phyloP scores from a whole-genome alignment of 228 moss, liverwort and hornwort genomes.

The Sphagnum fallax region DNA sequence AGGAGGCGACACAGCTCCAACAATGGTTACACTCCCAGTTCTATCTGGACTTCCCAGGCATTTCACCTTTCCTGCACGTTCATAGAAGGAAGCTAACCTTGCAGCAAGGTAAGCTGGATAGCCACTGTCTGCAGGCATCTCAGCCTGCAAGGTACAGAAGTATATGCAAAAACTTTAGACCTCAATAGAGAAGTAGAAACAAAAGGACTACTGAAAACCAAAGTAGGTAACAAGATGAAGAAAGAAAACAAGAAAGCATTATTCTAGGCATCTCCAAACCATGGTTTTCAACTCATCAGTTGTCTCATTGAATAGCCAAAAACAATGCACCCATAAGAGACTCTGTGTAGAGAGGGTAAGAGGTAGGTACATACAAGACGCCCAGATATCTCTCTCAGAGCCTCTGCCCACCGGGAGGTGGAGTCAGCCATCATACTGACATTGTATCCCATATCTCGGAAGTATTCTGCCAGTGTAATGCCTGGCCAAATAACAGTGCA shows the following conservation, averaged over 20 bases:
- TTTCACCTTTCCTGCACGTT: slow-evolving; percentile 47
- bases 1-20: slow-evolving; percentile 51
- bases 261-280: too few species aligned
- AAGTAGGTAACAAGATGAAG: too few species aligned
- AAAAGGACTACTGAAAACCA: too few species aligned
- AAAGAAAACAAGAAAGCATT: too few species aligned
- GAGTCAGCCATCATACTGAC: slow-evolving; percentile 61
- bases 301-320: too few species aligned
- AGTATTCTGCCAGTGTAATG: slow-evolving; percentile 49
- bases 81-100: slow-evolving; percentile 48
- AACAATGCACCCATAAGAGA: not conserved
- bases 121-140: slow-evolving; percentile 59
- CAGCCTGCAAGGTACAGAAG: slow-evolving; percentile 14
- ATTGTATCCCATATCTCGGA: slow-evolving; percentile 60
- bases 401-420: slow-evolving; percentile 52
- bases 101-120: slow-evolving; percentile 50
- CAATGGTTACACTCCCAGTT: slow-evolving; percentile 44
- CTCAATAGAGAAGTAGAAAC: not conserved
- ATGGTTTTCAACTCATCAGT: too few species aligned
- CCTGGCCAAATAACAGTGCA: slow-evolving; percentile 8
- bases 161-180: too few species aligned
- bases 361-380: slow-evolving; percentile 12
- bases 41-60: slow-evolving; percentile 30
- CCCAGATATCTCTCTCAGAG: slow-evolving; percentile 51
- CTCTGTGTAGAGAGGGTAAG: not conserved